These are phyloP conservation scores for Komagataella mondaviorum DNA, from an alignment of 805 yeast genomes.

Conservation along the genomic window DNA sequence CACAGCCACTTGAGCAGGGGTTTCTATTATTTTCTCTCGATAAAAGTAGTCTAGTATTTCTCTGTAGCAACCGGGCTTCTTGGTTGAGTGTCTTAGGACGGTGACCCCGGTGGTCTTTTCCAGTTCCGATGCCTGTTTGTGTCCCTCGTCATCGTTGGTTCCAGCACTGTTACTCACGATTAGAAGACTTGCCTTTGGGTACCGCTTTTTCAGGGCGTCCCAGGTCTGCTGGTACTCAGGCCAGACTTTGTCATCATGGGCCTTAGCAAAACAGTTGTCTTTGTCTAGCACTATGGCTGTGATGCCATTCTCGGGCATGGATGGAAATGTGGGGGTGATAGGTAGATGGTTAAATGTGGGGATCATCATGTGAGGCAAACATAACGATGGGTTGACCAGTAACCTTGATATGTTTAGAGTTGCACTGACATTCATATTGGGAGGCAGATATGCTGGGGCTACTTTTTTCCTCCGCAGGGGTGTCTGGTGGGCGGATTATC, in stretches of 20 bases:
- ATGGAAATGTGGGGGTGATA: conserved; percentile 24
- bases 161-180: conserved; percentile 94
- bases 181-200: conserved; percentile 50
- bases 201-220: conserved; percentile 35
- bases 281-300: conserved; percentile 82
- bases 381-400: conserved; percentile 47
- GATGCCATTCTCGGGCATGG: conserved; percentile 21
- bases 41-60: conserved; percentile 55
- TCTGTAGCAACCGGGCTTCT: conserved; percentile 69
- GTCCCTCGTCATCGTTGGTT: conserved; percentile 54
- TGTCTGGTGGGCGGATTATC: neutral
- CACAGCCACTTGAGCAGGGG: conserved; percentile 60
- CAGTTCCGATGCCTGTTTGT: conserved; percentile 44
- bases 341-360: conserved; percentile 47
- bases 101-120: conserved; percentile 56
- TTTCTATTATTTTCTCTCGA: conserved; percentile 26
- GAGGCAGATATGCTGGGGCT: neutral
- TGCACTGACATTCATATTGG: conserved; percentile 54
- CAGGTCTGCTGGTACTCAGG: conserved; percentile 51
- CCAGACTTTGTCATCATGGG: conserved; percentile 71
- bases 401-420: conserved; percentile 55
- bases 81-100: conserved; percentile 58
- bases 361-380: conserved; percentile 49
- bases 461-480: neutral
- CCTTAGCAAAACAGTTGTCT: conserved; percentile 88